Evolutionary conservation across 176 grass and related monocot species (phyloP).

Genomic region (Oropetium thomaeum): DNA sequence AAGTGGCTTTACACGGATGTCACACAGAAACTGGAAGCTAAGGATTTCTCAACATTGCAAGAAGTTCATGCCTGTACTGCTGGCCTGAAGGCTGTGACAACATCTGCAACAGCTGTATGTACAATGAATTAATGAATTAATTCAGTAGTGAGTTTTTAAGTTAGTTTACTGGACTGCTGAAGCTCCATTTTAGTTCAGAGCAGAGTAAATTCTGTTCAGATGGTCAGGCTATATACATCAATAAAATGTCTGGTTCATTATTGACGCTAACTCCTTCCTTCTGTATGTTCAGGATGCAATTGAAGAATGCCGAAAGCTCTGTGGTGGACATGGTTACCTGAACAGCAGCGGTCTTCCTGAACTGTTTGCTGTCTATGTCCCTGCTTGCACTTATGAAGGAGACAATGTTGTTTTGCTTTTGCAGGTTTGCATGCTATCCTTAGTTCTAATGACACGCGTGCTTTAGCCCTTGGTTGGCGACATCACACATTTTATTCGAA

Average conservation of each 20-base stretch:
- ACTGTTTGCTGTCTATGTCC: constrained; percentile 96
- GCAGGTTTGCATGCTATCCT: constrained; percentile 56
- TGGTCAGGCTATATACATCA: background rate
- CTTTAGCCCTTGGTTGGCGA: background rate
- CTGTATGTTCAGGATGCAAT: constrained; percentile 70
- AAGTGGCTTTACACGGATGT: constrained; percentile 96
- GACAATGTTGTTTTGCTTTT: constrained; percentile 93
- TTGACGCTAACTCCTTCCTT: background rate
- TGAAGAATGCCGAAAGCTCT: constrained; percentile 96
- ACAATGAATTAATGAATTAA: constrained; percentile 8
- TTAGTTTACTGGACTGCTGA: background rate
- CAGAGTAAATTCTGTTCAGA: background rate
- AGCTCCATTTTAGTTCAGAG: background rate
- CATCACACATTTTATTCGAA: background rate
- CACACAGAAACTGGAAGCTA: constrained; percentile 72
- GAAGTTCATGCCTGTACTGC: constrained; percentile 97
- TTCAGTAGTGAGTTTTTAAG: background rate
- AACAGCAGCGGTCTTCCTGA: constrained; percentile 98
- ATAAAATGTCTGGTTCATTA: background rate
- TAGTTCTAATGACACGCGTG: background rate
- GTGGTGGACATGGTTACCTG: constrained; percentile 94
- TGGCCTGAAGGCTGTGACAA: constrained; percentile 93
- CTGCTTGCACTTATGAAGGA: constrained; percentile 97
- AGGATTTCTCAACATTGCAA: constrained; percentile 91
- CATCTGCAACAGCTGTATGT: constrained; percentile 83